Evolutionary conservation across 2,329 filamentous ascomycete genomes (phyloP), one percentile per base, ranked within the genome.

Genomic region (Pyrenophora tritici-repentis): DNA sequence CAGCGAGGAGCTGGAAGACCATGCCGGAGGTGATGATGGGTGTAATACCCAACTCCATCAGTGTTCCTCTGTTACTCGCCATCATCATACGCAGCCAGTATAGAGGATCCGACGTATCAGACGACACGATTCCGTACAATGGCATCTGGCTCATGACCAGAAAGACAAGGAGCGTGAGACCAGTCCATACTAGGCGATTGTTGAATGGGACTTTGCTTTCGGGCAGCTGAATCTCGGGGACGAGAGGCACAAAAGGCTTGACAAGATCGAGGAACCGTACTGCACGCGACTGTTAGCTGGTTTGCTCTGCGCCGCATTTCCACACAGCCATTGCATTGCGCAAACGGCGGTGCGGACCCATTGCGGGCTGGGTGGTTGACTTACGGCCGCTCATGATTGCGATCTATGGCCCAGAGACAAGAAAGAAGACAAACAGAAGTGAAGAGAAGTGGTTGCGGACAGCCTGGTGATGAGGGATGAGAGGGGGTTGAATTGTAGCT

Each of bases 1-100:
- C 94, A 73, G 94, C 94, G 63, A 99, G 90, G 72, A 99, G 92
- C 87, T 99, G 94, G 86, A 99, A 99, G 72, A 99, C 91, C 94
- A 99, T 99, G 79, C 94, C 94, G 32, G 94, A 97, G 55, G 94
- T 97, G 80, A 99, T 97, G 78, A 99, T 99, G 69, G 95, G 95
- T 18, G 94, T 96, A 69, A 97, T 81, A 82, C 92, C 91, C 81
- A 96, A 75, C 75, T 96, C 92, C 92, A 96, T 96, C 76, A 96
- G 77, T 20, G 92, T 96, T 78, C 92, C 92, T 73, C 92, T 87
- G 78, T 99, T 99, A 88, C 91, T 96, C 73, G 94, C 94, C 85
- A 97, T 86, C 87, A 99, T 97, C 93, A 99, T 97, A 79, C 94
- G 89, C 73, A 99, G 85, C 94, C 94, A 99, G 86, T 99, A 99